Percentiles rank a stretch among this genome's conserved stretches.
Evolutionary conservation across 2,329 filamentous ascomycete species (phyloP).

Genomic region (Niveomyces coronatus): DNA sequence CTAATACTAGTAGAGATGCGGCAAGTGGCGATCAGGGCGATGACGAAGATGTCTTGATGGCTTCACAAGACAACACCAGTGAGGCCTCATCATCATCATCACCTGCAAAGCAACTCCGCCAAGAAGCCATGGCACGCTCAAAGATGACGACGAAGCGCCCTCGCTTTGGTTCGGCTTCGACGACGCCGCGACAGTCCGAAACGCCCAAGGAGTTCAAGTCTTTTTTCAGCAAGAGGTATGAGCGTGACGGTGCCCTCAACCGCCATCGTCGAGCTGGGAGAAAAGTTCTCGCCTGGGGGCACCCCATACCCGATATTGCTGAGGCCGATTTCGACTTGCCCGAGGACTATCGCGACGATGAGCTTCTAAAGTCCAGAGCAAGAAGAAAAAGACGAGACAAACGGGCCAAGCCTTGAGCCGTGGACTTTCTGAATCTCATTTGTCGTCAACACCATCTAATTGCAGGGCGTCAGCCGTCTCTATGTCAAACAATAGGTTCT

Average conservation of each 20-base stretch:
- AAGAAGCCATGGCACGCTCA: conserved; percentile 53
- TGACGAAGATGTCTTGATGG: conserved; percentile 6
- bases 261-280: conserved; percentile 59
- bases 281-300: conserved; percentile 70
- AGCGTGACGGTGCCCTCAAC: conserved; percentile 70
- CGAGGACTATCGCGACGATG: conserved; percentile 47
- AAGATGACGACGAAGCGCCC: conserved; percentile 26
- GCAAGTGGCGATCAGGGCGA: conserved; percentile 32
- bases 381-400: conserved; percentile 52
- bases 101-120: conserved; percentile 60
- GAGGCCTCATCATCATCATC: conserved; percentile 28
- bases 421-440: background rate
- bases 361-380: conserved; percentile 47
- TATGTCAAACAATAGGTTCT: background rate
- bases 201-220: conserved; percentile 62
- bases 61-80: conserved; percentile 48
- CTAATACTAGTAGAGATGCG: conserved; percentile 20
- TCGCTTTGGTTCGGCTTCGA: conserved; percentile 20
- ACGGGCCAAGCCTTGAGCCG: conserved; percentile 36
- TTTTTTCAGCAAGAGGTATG: conserved; percentile 72
- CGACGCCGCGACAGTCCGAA: conserved; percentile 23
- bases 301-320: conserved; percentile 61
- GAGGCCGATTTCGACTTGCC: conserved; percentile 69
- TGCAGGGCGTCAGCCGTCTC: conserved; percentile 1
- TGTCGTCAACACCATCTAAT: background rate